These are phyloP conservation scores for Pichia sp. DNA, from an alignment of 1,139 yeast genomes.

Conservation along the genomic window DNA sequence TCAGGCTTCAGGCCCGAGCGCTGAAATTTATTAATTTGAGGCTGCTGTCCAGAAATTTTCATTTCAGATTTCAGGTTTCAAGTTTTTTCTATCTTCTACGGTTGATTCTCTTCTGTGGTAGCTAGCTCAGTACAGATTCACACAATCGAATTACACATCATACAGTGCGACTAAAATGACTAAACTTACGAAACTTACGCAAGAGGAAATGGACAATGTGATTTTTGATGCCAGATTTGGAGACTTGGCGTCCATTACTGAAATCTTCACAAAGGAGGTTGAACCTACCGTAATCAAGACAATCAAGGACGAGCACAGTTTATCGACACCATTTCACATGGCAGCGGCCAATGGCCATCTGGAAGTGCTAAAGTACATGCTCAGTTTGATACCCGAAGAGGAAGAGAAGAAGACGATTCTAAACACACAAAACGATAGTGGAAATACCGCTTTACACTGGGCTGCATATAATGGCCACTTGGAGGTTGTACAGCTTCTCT, in stretches of 20 bases:
- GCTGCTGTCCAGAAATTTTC: no score
- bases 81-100: no score
- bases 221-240: slow-evolving; percentile 83
- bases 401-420: slow-evolving; percentile 41
- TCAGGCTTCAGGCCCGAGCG: no score
- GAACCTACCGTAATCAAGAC: slow-evolving; percentile 42
- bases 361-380: slow-evolving; percentile 56
- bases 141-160: no score
- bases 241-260: slow-evolving; percentile 66
- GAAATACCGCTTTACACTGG: slow-evolving; percentile 96
- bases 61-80: no score
- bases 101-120: no score
- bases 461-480: slow-evolving; percentile 85
- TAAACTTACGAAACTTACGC: slow-evolving; percentile 32
- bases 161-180: no score
- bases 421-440: slow-evolving; percentile 60
- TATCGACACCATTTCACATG: slow-evolving; percentile 82
- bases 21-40: no score
- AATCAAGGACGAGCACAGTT: slow-evolving; percentile 56
- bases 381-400: slow-evolving; percentile 40
- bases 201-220: slow-evolving; percentile 78
- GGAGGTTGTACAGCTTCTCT: slow-evolving; percentile 58
- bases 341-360: slow-evolving; percentile 91
- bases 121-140: no score
- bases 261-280: slow-evolving; percentile 52